Base-by-base conservation (phyloP, 805 yeast genomes). In the Myxozyma melibiosi region DNA sequence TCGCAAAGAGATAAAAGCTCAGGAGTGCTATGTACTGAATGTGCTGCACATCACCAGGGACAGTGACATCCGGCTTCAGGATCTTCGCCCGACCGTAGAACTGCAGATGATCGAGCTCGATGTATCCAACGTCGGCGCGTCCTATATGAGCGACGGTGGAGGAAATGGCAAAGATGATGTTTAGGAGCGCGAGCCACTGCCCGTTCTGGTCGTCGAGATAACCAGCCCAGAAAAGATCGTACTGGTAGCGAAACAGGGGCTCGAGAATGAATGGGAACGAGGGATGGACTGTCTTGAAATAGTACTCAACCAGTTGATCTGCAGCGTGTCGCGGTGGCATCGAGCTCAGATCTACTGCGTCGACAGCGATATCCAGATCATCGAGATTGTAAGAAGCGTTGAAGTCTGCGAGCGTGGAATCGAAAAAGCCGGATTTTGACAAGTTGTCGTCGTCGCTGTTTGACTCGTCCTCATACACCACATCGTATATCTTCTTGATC, bases 211-310 rank as follows among this genome's bases (percentile, higher is more conserved):
- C 57, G 37, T 55, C 48, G 31, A 47, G 53, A 34, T 46, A 53
- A 3, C 58, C 62, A 6, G 53, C 45, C 54, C 62, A 57, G 18
- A 49, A 53, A 7, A 47, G 27, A 18, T 51, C 53, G 25, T 58
- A 58, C 41, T 54, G 59, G 25, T 51, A 47, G 13, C 56, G 37
- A 40, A 58, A 58, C 22, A 52, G 27, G 5, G 60, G 59, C 51
- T 58, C 60, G 24, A 51, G 54, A 31, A 58, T 30, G 35, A 58
- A 51, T 4, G 60, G 62, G 34, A 55, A 58, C 11, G 62, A 50
- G 3, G 60, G 56, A 46, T 58, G 62, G 1, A 55, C 56, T 24
- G 59, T 55, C 30, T 38, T 40, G 40, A 51, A 58, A 27, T 58
- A 58, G 39, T n/a, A 33, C 22, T 48, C 59, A 16, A 58, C 42